A percentile compares a stretch with the other conserved stretches of the same genome.
phyloP scores from a whole-genome alignment of 2,329 filamentous ascomycete species.

The Aspergillus puulaauensis region DNA sequence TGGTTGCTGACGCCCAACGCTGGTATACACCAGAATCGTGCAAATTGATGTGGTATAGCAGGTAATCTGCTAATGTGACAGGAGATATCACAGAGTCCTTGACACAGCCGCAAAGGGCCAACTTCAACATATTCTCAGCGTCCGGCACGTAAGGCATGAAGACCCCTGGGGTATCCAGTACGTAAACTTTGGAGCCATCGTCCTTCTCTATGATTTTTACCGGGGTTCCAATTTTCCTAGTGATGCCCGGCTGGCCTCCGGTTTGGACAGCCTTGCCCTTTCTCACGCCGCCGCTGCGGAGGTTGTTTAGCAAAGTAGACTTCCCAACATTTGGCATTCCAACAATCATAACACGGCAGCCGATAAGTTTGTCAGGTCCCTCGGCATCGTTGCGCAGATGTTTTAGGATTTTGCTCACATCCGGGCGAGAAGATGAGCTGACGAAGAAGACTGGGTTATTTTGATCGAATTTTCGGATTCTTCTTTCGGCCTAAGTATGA shows the following conservation, averaged over 20 bases:
- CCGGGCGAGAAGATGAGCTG: slow-evolving; percentile 30
- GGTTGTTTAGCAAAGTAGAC: slow-evolving; percentile 85
- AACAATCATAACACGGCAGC: slow-evolving; percentile 81
- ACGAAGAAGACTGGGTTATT: slow-evolving; percentile 37
- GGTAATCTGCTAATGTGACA: slow-evolving; percentile 81
- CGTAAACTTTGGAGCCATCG: slow-evolving; percentile 66
- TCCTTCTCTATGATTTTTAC: slow-evolving; percentile 73
- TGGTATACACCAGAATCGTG: slow-evolving; percentile 62
- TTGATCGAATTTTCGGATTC: slow-evolving; percentile 34
- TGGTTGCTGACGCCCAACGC: slow-evolving; percentile 70
- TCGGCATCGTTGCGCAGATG: slow-evolving; percentile 31
- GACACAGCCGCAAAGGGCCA: slow-evolving; percentile 87
- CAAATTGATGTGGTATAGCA: slow-evolving; percentile 80
- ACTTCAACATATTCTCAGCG: slow-evolving; percentile 86
- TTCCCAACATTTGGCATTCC: slow-evolving; percentile 99
- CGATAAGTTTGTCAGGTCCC: slow-evolving; percentile 59
- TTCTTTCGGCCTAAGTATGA: slow-evolving; percentile 28
- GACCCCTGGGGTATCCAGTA: slow-evolving; percentile 91
- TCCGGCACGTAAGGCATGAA: slow-evolving; percentile 90
- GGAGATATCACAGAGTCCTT: slow-evolving; percentile 82
- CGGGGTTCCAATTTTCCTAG: slow-evolving; percentile 76
- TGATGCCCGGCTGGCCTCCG: slow-evolving; percentile 85
- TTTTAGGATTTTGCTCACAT: slow-evolving; percentile 33
- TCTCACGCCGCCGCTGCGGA: slow-evolving; percentile 68
- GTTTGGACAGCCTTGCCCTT: slow-evolving; percentile 73